Conservation (phyloP, 805 yeast genomes). For the Candida nemodendra region DNA sequence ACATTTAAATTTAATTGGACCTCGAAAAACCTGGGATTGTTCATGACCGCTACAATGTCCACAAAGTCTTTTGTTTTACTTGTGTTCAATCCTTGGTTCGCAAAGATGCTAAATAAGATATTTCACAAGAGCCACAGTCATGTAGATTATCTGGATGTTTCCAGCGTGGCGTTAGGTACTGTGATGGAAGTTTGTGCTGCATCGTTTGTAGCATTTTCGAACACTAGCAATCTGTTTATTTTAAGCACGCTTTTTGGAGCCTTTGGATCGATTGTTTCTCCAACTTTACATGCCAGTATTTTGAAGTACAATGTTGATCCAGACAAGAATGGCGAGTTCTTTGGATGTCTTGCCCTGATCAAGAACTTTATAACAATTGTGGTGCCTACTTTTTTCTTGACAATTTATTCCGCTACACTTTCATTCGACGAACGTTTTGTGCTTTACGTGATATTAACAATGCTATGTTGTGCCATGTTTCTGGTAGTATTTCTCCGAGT, state of each 20-base stretch:
- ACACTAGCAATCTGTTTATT: slow-evolving; percentile 31
- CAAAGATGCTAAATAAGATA: slow-evolving; percentile 34
- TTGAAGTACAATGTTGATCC: slow-evolving; percentile 57
- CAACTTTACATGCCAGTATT: slow-evolving; percentile 57
- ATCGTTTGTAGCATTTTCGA: slow-evolving; percentile 34
- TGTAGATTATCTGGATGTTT: slow-evolving; percentile 46
- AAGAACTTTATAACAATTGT: slow-evolving; percentile 48
- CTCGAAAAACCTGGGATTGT: slow-evolving; percentile 53
- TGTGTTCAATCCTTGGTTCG: slow-evolving; percentile 49
- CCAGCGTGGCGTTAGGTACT: slow-evolving; percentile 31
- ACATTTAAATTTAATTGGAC: slow-evolving; percentile 54
- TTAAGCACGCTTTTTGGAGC: slow-evolving; percentile 39
- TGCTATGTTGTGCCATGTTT: slow-evolving; percentile 2
- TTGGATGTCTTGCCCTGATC: slow-evolving; percentile 65
- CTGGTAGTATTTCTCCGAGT: slow-evolving; percentile 5
- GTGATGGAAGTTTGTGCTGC: slow-evolving; percentile 40
- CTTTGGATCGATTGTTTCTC: slow-evolving; percentile 51
- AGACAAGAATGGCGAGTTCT: slow-evolving; percentile 63
- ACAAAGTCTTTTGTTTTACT: slow-evolving; percentile 50
- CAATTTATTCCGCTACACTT: slow-evolving; percentile 47
- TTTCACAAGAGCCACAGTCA: slow-evolving; percentile 37
- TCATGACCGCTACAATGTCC: slow-evolving; percentile 51
- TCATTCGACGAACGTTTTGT: slow-evolving; percentile 38
- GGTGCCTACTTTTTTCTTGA: slow-evolving; percentile 48
- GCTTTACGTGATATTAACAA: slow-evolving; percentile 24